Evolutionary conservation across 106 monocot genomes (phyloP).

Genomic region (Dendrobium nobile): DNA sequence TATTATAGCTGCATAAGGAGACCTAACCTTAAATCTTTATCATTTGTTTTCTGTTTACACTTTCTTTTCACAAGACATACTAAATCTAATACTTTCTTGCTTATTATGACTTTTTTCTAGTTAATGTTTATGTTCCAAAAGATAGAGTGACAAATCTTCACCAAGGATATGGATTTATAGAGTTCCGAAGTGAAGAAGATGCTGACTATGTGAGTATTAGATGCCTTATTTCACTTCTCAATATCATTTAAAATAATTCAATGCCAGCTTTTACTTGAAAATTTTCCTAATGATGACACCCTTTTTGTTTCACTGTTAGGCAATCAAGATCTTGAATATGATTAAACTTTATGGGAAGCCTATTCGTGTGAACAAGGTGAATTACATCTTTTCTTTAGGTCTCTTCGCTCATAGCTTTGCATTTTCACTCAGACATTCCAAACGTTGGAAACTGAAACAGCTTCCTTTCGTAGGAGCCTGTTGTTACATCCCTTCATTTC

Average conservation of each 20-base stretch:
- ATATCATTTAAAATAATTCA: background rate
- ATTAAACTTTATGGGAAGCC: slow-evolving; percentile 97
- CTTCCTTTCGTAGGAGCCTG: background rate
- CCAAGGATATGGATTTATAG: slow-evolving; percentile 97
- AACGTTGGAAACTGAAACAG: background rate
- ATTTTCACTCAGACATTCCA: background rate
- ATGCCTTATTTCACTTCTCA: background rate
- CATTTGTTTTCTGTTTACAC: background rate
- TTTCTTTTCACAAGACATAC: background rate
- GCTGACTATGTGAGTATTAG: slow-evolving; percentile 81
- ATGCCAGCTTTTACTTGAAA: background rate
- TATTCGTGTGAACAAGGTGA: slow-evolving; percentile 93
- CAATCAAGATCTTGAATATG: slow-evolving; percentile 98
- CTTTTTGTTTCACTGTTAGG: slow-evolving; percentile 29
- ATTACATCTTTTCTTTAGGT: background rate
- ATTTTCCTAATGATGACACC: background rate
- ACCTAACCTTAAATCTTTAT: background rate
- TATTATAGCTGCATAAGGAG: background rate
- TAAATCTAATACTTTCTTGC: background rate
- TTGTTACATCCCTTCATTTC: background rate
- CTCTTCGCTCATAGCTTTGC: background rate
- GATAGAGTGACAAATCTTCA: slow-evolving; percentile 99
- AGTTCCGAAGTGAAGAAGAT: slow-evolving; percentile 97
- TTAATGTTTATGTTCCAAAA: slow-evolving; percentile 98
- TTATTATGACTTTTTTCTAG: slow-evolving; percentile 30